Evolutionary conservation across 768 basidiomycete genomes (phyloP).

Genomic region (Termitomyces heimii): DNA sequence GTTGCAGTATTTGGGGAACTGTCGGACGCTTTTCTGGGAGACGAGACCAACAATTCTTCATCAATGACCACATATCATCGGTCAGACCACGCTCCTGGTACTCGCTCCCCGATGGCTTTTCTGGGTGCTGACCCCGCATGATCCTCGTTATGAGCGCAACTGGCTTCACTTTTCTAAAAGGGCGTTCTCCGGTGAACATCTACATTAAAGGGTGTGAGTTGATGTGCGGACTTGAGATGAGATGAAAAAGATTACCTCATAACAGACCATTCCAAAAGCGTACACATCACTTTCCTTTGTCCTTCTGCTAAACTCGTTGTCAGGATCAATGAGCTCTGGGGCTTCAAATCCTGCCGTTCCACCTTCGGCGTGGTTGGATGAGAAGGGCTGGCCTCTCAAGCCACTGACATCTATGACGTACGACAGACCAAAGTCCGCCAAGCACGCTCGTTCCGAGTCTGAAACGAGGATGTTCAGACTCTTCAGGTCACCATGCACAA

Average conservation of each 20-base stretch:
- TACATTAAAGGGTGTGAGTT: neutral
- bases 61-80: constrained; percentile 7
- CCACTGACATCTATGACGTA: constrained; percentile 17
- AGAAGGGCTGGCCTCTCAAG: constrained; percentile 13
- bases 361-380: constrained; percentile 11
- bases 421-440: constrained; percentile 46
- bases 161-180: neutral
- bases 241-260: constrained; percentile 4
- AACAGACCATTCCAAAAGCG: constrained; percentile 16
- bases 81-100: constrained; percentile 5
- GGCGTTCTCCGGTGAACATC: constrained; percentile 1
- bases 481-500: constrained; percentile 45
- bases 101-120: neutral
- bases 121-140: constrained; percentile 1
- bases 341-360: constrained; percentile 31
- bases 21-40: neutral
- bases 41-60: constrained; percentile 7
- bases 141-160: neutral
- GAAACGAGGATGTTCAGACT: constrained; percentile 47
- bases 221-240: constrained; percentile 25
- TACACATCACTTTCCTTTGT: constrained; percentile 11
- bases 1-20: neutral
- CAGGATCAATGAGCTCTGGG: constrained; percentile 27
- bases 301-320: constrained; percentile 8
- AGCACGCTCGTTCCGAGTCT: constrained; percentile 31